Evolutionary conservation across 2,329 filamentous ascomycete genomes (phyloP).

Genomic region (Colletotrichum navitas): DNA sequence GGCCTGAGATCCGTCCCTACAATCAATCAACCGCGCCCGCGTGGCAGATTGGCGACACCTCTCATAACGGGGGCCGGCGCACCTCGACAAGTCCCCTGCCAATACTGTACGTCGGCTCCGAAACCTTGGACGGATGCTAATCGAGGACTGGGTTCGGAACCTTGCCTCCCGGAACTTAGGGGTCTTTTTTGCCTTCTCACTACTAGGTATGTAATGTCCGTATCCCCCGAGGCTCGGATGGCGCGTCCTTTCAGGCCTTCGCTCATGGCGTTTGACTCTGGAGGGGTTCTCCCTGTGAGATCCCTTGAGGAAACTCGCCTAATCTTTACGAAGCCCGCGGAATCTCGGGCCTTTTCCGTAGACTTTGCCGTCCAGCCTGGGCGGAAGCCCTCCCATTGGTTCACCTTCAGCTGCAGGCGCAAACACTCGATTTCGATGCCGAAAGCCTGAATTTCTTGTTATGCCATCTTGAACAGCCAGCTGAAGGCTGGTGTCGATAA

Average conservation of each 20-base stretch:
- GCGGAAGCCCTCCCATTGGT: background rate
- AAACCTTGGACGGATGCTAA: slow-evolving; percentile 9
- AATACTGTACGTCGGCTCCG: background rate
- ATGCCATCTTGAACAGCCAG: background rate
- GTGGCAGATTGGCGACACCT: slow-evolving; percentile 5
- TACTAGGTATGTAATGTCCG: background rate
- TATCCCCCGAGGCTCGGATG: background rate
- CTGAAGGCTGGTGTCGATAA: background rate
- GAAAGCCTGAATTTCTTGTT: background rate
- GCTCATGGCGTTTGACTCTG: background rate
- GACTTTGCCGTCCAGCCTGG: background rate
- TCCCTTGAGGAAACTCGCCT: background rate
- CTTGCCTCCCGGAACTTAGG: background rate
- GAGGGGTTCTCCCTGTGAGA: background rate
- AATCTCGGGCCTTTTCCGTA: background rate
- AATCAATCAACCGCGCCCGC: slow-evolving; percentile 5
- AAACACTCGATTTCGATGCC: background rate
- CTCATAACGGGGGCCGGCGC: background rate
- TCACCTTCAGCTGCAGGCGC: background rate
- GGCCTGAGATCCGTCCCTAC: background rate
- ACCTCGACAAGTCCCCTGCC: background rate
- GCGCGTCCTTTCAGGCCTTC: background rate
- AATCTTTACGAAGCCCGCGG: background rate
- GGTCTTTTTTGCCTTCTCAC: background rate
- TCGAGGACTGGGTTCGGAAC: background rate